Evolutionary conservation across 2,329 filamentous ascomycete genomes (phyloP).

Genomic region (Penicillium sp.): DNA sequence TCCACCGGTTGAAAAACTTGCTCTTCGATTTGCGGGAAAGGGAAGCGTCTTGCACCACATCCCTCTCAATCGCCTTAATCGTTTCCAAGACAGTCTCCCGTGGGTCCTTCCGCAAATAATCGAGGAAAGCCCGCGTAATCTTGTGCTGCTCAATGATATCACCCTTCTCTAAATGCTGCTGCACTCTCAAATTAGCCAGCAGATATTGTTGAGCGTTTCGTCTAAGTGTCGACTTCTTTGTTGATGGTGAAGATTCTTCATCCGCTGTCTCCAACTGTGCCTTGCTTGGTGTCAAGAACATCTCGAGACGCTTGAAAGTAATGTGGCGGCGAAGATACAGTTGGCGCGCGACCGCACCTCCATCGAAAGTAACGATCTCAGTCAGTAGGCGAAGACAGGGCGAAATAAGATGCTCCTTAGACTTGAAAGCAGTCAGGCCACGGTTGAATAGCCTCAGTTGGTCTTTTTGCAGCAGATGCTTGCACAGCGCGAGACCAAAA

Average conservation of each 20-base stretch:
- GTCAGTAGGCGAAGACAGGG: constrained; percentile 82
- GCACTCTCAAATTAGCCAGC: constrained; percentile 73
- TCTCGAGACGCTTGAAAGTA: constrained; percentile 75
- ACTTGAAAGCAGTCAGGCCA: constrained; percentile 75
- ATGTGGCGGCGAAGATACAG: constrained; percentile 76
- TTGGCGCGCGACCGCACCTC: constrained; percentile 73
- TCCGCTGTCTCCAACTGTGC: constrained; percentile 52
- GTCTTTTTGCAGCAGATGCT: constrained; percentile 75
- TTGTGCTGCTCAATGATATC: constrained; percentile 78
- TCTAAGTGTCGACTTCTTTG: constrained; percentile 72
- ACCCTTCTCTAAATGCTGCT: constrained; percentile 73
- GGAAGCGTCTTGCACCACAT: constrained; percentile 72
- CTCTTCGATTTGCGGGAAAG: constrained; percentile 74
- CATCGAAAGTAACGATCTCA: constrained; percentile 83
- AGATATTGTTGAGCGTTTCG: constrained; percentile 82
- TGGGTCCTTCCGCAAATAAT: constrained; percentile 75
- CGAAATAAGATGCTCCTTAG: constrained; percentile 84
- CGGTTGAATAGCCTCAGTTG: constrained; percentile 79
- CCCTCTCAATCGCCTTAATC: constrained; percentile 66
- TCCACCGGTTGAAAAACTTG: constrained; percentile 71
- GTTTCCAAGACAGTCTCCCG: constrained; percentile 74
- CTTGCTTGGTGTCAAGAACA: constrained; percentile 74
- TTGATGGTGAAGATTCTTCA: constrained; percentile 54
- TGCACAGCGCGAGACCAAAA: constrained; percentile 75
- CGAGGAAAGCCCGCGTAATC: constrained; percentile 69